Conservation (phyloP, 2,329 filamentous ascomycete genomes). For the Delphinella strobiligena region DNA sequence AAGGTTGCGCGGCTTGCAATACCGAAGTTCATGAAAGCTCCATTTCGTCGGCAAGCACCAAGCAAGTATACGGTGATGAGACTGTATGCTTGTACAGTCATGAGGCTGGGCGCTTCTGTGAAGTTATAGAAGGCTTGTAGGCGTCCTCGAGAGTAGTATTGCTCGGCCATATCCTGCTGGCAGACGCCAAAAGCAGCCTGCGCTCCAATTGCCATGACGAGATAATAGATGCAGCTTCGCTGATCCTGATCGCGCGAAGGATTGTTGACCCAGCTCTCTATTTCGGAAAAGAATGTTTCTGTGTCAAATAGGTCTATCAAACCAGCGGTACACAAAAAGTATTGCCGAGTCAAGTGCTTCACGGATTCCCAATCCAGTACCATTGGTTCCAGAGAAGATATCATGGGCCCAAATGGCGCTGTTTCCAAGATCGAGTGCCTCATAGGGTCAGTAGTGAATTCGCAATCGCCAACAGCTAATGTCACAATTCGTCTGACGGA, state of each 20-base stretch:
- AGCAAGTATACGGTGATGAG: slow-evolving; percentile 42
- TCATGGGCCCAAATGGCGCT: not conserved
- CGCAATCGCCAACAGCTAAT: slow-evolving; percentile 7
- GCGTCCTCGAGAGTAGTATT: slow-evolving; percentile 35
- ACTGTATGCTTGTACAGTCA: slow-evolving; percentile 40
- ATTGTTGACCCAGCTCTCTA: slow-evolving; percentile 5
- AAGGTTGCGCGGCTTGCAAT: slow-evolving; percentile 40
- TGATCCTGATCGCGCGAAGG: slow-evolving; percentile 22
- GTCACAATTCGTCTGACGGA: slow-evolving; percentile 39
- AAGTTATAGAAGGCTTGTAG: slow-evolving; percentile 34
- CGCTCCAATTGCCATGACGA: slow-evolving; percentile 39
- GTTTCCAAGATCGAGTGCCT: slow-evolving; percentile 8
- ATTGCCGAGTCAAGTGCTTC: slow-evolving; percentile 29
- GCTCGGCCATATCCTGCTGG: slow-evolving; percentile 30
- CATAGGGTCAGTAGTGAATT: slow-evolving; percentile 6
- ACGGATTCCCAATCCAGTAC: slow-evolving; percentile 28
- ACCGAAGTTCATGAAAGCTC: slow-evolving; percentile 40
- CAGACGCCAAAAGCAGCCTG: slow-evolving; percentile 21
- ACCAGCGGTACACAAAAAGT: slow-evolving; percentile 34
- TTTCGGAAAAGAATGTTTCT: not conserved
- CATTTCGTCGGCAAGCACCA: slow-evolving; percentile 39
- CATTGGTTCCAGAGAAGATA: not conserved
- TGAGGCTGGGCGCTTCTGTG: slow-evolving; percentile 36
- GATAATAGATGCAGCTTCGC: slow-evolving; percentile 36
- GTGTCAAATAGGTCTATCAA: slow-evolving; percentile 36